These are phyloP conservation scores for Lablab purpureus DNA, from an alignment of 306 rosid species.

Conservation along the genomic window DNA sequence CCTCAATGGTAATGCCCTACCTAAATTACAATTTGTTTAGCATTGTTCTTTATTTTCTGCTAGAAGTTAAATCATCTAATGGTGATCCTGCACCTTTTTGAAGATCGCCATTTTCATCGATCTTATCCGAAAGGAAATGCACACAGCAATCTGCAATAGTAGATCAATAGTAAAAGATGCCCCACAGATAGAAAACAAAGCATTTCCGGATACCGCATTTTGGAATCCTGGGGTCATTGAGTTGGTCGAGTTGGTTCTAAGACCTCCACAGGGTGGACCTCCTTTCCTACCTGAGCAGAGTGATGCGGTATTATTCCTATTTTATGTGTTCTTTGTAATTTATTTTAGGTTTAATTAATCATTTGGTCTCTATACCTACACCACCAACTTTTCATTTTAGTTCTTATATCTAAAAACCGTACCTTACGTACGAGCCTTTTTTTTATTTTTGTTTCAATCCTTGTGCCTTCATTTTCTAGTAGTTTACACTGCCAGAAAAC, in stretches of 20 bases:
- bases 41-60: constrained; percentile 10
- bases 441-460: too few species aligned
- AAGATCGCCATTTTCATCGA: constrained; percentile 86
- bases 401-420: neutral
- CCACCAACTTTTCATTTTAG: neutral
- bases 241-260: constrained; percentile 71
- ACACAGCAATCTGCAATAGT: constrained; percentile 56
- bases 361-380: neutral
- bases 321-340: constrained; percentile 29
- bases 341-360: neutral
- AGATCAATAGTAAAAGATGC: constrained; percentile 45
- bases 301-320: constrained; percentile 71
- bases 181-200: constrained; percentile 34
- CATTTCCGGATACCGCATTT: constrained; percentile 41
- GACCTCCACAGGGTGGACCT: constrained; percentile 91
- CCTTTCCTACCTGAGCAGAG: constrained; percentile 84
- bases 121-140: constrained; percentile 73
- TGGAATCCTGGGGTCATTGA: constrained; percentile 75
- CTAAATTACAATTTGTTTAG: constrained; percentile 35
- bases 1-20: constrained; percentile 77
- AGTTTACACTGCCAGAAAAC: neutral
- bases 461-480: neutral
- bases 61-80: constrained; percentile 42
- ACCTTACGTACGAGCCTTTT: neutral
- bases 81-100: constrained; percentile 39